These are phyloP conservation scores for Tylopilus felleus DNA, from an alignment of 768 basidiomycete genomes.

Conservation along the genomic window DNA sequence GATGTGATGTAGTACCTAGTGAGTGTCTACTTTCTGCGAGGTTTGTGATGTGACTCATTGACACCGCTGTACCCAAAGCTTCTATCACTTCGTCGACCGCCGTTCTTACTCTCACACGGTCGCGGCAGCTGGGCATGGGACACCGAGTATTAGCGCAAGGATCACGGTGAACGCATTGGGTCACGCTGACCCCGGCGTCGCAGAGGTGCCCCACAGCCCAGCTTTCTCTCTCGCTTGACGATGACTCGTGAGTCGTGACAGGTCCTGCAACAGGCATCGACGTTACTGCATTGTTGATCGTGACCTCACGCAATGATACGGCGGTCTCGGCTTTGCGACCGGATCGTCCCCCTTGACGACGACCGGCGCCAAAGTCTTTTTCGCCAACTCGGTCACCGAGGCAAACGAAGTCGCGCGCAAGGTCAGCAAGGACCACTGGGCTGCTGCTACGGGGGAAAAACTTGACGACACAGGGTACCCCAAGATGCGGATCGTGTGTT, in stretches of 20 bases:
- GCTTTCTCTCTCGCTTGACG: background rate
- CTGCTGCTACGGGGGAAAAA: constrained; percentile 41
- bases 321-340: constrained; percentile 76
- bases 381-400: constrained; percentile 93
- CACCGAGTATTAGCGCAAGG: constrained; percentile 80
- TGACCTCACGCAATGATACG: constrained; percentile 77
- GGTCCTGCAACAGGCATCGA: constrained; percentile 70
- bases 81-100: constrained; percentile 51
- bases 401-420: constrained; percentile 97
- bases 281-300: constrained; percentile 78
- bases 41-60: too few relatives aligned
- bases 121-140: constrained; percentile 90
- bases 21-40: too few relatives aligned
- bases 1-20: too few relatives aligned
- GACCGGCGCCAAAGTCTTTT: constrained; percentile 79
- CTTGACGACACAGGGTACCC: constrained; percentile 50
- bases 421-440: constrained; percentile 81
- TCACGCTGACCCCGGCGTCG: constrained; percentile 82
- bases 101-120: constrained; percentile 80
- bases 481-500: constrained; percentile 82
- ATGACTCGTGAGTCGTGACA: constrained; percentile 25
- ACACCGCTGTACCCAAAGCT: constrained; percentile 14
- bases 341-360: constrained; percentile 31
- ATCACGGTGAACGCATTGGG: constrained; percentile 98
- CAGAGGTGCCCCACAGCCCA: constrained; percentile 47